These are phyloP conservation scores for Salvia miltiorrhiza DNA, from an alignment of 257 asterid genomes.

Conservation along the genomic window DNA sequence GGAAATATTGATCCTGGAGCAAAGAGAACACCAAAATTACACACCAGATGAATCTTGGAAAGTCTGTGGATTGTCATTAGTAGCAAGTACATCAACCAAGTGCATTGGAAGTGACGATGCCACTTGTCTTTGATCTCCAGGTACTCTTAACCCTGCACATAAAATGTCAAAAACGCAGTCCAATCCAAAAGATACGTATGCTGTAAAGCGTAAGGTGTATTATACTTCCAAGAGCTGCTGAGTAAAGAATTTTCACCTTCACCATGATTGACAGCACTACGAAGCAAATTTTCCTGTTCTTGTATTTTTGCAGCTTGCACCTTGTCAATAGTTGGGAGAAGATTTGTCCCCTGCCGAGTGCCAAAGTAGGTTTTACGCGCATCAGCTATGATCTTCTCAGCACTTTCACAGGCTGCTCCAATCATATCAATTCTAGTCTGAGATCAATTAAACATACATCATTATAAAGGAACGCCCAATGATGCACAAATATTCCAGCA, in stretches of 20 bases:
- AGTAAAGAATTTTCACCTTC: conserved; percentile 58
- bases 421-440: conserved; percentile 89
- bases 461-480: not conserved
- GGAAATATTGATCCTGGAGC: not conserved
- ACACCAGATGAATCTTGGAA: conserved; percentile 78
- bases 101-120: conserved; percentile 87
- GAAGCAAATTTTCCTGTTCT: conserved; percentile 89
- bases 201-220: not conserved
- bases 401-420: conserved; percentile 94
- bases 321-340: conserved; percentile 91
- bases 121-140: conserved; percentile 78
- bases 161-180: not conserved
- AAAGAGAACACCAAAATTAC: conserved; percentile 11
- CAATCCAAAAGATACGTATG: not conserved
- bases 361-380: conserved; percentile 83
- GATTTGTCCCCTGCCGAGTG: conserved; percentile 88
- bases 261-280: conserved; percentile 90
- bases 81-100: conserved; percentile 66
- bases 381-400: conserved; percentile 93
- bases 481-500: not conserved
- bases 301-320: conserved; percentile 98
- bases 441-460: conserved; percentile 19
- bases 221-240: conserved; percentile 6
- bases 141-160: conserved; percentile 67
- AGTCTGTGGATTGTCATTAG: conserved; percentile 49